These are phyloP conservation scores for Torulaspora maleeae DNA, from an alignment of 805 yeast species.

Conservation along the genomic window DNA sequence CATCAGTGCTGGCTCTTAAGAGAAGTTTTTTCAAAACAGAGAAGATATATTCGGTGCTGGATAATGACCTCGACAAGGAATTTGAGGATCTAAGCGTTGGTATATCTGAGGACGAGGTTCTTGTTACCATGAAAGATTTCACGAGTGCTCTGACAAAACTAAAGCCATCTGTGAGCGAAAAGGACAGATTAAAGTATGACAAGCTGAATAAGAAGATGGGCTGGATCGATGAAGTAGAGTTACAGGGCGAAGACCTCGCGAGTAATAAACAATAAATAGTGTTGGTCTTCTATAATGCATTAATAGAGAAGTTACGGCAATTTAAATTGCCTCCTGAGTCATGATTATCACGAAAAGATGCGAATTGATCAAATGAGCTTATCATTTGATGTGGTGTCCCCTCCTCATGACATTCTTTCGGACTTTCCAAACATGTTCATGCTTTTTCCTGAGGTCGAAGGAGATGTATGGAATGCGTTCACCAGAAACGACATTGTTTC, in stretches of 20 bases:
- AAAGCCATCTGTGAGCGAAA: slow-evolving; percentile 86
- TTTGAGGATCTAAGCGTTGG: slow-evolving; percentile 39
- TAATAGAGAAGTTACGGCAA: background rate
- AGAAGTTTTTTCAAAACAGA: slow-evolving; percentile 58
- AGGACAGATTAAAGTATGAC: slow-evolving; percentile 74
- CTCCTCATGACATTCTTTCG: slow-evolving; percentile 52
- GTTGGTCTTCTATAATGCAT: background rate
- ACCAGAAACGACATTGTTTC: slow-evolving; percentile 13
- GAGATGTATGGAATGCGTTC: slow-evolving; percentile 44
- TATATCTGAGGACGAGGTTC: slow-evolving; percentile 31
- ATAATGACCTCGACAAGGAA: slow-evolving; percentile 43
- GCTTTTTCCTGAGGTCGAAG: slow-evolving; percentile 35
- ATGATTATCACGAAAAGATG: background rate
- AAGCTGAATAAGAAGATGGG: slow-evolving; percentile 68
- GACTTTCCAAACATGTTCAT: slow-evolving; percentile 55
- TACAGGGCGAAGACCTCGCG: slow-evolving; percentile 16
- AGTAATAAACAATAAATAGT: background rate
- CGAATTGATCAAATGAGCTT: background rate
- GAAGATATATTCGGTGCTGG: slow-evolving; percentile 40
- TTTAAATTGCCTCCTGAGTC: background rate
- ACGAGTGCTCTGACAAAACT: slow-evolving; percentile 64
- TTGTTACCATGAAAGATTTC: slow-evolving; percentile 69
- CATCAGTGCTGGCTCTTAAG: slow-evolving; percentile 85
- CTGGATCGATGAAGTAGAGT: slow-evolving; percentile 49
- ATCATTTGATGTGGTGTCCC: slow-evolving; percentile 33